These are phyloP conservation scores for Gastrodia elata DNA, from an alignment of 106 monocot species.

Conservation along the genomic window DNA sequence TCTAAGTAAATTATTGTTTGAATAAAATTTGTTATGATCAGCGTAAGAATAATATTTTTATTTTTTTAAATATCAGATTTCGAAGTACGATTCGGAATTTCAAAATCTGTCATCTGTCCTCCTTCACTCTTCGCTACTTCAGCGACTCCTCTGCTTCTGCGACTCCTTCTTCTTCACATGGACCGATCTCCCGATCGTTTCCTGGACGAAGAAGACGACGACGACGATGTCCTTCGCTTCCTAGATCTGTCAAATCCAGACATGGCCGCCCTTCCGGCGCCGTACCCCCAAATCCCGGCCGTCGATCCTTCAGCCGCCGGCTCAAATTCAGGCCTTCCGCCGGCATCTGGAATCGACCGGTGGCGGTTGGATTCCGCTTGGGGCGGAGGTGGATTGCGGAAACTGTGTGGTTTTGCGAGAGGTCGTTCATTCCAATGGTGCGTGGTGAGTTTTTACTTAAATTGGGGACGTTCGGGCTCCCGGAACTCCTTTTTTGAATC, in stretches of 20 bases:
- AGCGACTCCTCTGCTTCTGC: too few relatives aligned
- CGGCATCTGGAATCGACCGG: too few relatives aligned
- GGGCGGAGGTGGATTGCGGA: conserved; percentile 22
- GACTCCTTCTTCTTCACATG: too few relatives aligned
- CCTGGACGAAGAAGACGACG: not conserved
- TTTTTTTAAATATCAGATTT: too few relatives aligned
- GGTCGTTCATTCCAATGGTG: conserved; percentile 45
- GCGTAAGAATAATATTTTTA: too few relatives aligned
- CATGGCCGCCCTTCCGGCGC: not conserved
- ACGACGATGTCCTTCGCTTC: conserved; percentile 4
- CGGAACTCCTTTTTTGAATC: not conserved
- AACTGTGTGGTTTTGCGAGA: conserved; percentile 38
- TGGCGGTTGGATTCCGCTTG: not conserved
- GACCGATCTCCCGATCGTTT: too few relatives aligned
- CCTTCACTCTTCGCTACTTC: too few relatives aligned
- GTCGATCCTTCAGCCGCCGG: not conserved
- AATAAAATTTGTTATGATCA: too few relatives aligned
- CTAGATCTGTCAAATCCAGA: not conserved
- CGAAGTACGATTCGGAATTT: too few relatives aligned
- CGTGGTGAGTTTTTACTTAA: not conserved
- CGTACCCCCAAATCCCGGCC: not conserved
- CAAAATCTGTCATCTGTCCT: too few relatives aligned
- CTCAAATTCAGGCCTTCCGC: not conserved
- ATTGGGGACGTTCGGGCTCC: not conserved
- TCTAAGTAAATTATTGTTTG: too few relatives aligned